Evolutionary conservation across 2,329 filamentous ascomycete species (phyloP).

Genomic region (Pseudogymnoascus sp.): DNA sequence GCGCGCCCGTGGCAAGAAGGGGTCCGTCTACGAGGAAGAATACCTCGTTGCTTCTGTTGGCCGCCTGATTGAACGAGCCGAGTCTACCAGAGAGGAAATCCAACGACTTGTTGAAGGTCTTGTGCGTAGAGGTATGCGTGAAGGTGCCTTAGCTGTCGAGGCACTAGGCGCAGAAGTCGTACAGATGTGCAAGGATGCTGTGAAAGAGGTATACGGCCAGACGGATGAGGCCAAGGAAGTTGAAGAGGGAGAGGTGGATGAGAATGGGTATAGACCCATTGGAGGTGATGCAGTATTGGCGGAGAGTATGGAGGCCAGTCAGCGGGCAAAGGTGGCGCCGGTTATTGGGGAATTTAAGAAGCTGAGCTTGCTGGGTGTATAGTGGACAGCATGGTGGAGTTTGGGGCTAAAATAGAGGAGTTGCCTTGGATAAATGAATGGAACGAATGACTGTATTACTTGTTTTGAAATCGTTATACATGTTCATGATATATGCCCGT

Average conservation of each 20-base stretch:
- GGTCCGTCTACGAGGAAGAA: slow-evolving; percentile 95
- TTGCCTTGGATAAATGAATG: slow-evolving; percentile 5
- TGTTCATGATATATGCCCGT: neutral
- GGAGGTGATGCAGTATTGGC: slow-evolving; percentile 29
- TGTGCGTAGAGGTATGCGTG: slow-evolving; percentile 74
- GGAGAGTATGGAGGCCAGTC: slow-evolving; percentile 26
- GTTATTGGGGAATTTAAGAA: slow-evolving; percentile 35
- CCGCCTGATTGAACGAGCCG: slow-evolving; percentile 75
- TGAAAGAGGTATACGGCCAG: slow-evolving; percentile 62
- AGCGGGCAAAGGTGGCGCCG: slow-evolving; percentile 26
- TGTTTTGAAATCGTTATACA: neutral
- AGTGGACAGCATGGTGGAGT: slow-evolving; percentile 1
- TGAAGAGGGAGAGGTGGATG: slow-evolving; percentile 24
- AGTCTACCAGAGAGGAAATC: slow-evolving; percentile 64
- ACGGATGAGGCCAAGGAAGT: slow-evolving; percentile 17
- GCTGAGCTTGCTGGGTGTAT: slow-evolving; percentile 32
- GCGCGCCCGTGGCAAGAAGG: slow-evolving; percentile 87
- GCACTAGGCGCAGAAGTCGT: slow-evolving; percentile 67
- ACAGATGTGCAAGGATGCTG: slow-evolving; percentile 57
- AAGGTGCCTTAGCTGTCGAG: slow-evolving; percentile 74
- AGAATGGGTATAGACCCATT: slow-evolving; percentile 23
- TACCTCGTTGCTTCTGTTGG: slow-evolving; percentile 86
- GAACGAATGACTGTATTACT: neutral
- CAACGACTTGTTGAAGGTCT: slow-evolving; percentile 69
- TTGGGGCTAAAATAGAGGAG: slow-evolving; percentile 7